Conservation (phyloP, 208 protist species). For the Tritrichomonas foetus region DNA sequence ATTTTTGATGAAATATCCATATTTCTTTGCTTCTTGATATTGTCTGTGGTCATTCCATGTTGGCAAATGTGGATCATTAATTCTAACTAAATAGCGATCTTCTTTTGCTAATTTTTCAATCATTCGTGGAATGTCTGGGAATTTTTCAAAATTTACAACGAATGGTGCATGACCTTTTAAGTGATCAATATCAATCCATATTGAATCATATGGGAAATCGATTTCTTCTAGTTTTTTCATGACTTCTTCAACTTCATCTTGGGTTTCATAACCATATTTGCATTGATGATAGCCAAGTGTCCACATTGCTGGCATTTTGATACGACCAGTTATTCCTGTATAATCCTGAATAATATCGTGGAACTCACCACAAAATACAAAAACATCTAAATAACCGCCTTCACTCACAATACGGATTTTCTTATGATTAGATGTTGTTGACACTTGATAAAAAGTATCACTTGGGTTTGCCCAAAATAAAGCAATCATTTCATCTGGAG, state of each 20-base stretch:
- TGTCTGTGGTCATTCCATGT: neutral
- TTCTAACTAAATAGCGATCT: neutral
- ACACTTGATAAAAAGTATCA: neutral
- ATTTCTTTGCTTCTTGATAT: neutral
- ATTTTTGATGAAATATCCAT: neutral
- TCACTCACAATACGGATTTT: conserved; percentile 77
- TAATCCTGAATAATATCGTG: conserved; percentile 77
- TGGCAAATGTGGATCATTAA: conserved; percentile 14
- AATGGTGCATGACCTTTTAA: conserved; percentile 85
- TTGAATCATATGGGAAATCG: conserved; percentile 69
- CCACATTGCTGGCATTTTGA: conserved; percentile 87
- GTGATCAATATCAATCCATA: conserved; percentile 99
- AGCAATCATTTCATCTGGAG: conserved; percentile 11
- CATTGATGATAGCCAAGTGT: conserved; percentile 94
- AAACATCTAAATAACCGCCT: conserved; percentile 82
- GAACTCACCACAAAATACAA: conserved; percentile 79
- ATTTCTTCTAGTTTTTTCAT: neutral
- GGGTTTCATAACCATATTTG: conserved; percentile 77
- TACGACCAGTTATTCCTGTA: conserved; percentile 75
- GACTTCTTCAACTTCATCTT: neutral
- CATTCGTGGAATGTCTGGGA: neutral
- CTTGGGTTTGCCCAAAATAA: neutral
- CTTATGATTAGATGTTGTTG: neutral
- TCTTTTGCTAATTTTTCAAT: neutral
- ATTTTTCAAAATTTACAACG: neutral